Conservation (phyloP, 163 green algal species). For the Trebouxiophyceae sp. region DNA sequence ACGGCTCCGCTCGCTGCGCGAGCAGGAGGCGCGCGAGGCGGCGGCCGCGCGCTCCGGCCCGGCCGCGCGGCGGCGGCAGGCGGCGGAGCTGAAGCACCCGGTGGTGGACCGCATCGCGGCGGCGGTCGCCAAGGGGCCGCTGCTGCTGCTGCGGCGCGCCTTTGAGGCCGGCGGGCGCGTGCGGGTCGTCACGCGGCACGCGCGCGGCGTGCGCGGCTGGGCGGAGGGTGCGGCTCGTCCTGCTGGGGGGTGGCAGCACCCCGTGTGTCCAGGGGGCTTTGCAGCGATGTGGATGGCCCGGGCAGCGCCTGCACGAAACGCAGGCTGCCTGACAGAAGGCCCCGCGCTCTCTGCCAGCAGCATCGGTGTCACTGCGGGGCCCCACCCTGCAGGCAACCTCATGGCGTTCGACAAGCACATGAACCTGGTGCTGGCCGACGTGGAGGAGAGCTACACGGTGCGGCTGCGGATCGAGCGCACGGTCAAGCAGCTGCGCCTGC, state of each 20-base stretch:
- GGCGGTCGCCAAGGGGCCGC: conserved; percentile 28
- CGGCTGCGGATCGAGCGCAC: conserved; percentile 16
- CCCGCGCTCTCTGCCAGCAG: no score
- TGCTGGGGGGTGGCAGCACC: no score
- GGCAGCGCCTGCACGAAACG: no score
- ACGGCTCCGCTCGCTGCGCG: neutral
- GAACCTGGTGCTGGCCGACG: conserved; percentile 52
- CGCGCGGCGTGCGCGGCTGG: conserved; percentile 52
- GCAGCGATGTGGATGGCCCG: no score
- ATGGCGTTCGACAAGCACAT: conserved; percentile 53
- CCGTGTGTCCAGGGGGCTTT: no score
- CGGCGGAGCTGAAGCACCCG: neutral
- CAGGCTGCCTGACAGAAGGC: no score
- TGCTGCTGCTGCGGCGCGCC: conserved; percentile 35
- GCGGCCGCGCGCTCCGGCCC: neutral
- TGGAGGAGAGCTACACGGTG: conserved; percentile 47
- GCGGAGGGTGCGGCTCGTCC: no score
- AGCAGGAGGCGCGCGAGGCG: conserved; percentile 1
- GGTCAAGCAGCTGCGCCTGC: no score
- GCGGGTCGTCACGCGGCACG: conserved; percentile 61
- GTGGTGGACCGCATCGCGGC: conserved; percentile 9
- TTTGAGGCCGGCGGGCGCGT: conserved; percentile 22
- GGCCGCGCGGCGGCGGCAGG: neutral
- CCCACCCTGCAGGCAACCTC: conserved; percentile 28
- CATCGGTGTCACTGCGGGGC: no score